Conservation (phyloP, 495 filamentous ascomycete genomes). For the Aspergillus saccharolyticus region DNA sequence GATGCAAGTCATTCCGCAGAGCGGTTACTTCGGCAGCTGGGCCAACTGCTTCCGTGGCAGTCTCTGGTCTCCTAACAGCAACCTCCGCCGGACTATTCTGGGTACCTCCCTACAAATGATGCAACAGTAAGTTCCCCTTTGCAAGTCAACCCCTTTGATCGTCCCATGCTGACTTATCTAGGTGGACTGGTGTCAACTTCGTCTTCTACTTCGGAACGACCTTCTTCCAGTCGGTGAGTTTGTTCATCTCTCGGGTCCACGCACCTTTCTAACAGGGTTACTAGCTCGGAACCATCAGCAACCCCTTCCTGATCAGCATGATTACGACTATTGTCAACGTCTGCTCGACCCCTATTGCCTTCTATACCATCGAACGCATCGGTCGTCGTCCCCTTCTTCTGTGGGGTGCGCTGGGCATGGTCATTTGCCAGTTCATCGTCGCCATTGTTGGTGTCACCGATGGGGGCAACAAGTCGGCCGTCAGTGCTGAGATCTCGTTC, state of each 20-base stretch:
- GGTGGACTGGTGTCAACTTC: slow-evolving; percentile 81
- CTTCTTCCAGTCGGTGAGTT: slow-evolving; percentile 56
- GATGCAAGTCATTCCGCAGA: slow-evolving; percentile 51
- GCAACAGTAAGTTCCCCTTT: slow-evolving; percentile 52
- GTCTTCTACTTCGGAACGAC: slow-evolving; percentile 86
- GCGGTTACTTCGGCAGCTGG: slow-evolving; percentile 56
- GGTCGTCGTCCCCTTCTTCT: slow-evolving; percentile 82
- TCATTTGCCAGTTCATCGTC: slow-evolving; percentile 80
- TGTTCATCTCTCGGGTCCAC: no score
- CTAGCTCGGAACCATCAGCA: slow-evolving; percentile 56
- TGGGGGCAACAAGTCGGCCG: slow-evolving; percentile 44
- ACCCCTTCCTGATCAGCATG: slow-evolving; percentile 75
- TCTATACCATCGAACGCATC: slow-evolving; percentile 75
- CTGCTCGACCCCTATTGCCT: slow-evolving; percentile 71
- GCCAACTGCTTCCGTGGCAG: slow-evolving; percentile 63
- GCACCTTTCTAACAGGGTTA: slow-evolving; percentile 5
- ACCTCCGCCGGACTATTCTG: slow-evolving; percentile 68
- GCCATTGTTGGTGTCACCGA: slow-evolving; percentile 67
- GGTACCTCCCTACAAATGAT: slow-evolving; percentile 76
- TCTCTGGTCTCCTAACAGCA: slow-evolving; percentile 55
- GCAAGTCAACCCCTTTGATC: neutral
- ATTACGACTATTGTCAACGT: slow-evolving; percentile 86
- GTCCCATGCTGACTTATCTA: slow-evolving; percentile 5
- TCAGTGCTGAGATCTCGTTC: slow-evolving; percentile 68
- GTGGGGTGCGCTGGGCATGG: slow-evolving; percentile 73